phyloP scores from a whole-genome alignment of 352 stramenopile genomes.

The Phytopythium mirpurense region DNA sequence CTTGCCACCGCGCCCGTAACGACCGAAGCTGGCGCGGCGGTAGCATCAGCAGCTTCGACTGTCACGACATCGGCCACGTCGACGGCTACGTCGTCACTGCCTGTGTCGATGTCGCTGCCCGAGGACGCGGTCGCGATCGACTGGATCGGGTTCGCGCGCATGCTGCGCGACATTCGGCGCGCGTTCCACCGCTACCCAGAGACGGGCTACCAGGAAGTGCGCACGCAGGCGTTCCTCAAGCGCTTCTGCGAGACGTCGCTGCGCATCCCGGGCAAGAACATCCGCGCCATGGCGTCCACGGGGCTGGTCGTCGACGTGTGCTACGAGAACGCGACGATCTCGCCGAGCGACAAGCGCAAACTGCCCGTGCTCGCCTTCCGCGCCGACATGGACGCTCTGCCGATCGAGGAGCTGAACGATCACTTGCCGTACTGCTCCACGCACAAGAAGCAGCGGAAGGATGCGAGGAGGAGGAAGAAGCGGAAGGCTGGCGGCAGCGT shows the following conservation, averaged over 20 bases:
- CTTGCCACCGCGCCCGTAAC: neutral
- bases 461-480: slow-evolving; percentile 64
- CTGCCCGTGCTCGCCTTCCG: slow-evolving; percentile 89
- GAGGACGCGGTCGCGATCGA: slow-evolving; percentile 26
- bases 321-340: slow-evolving; percentile 52
- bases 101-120: neutral
- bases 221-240: slow-evolving; percentile 85
- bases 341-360: slow-evolving; percentile 43
- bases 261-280: slow-evolving; percentile 65
- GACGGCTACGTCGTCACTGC: neutral
- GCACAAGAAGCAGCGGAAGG: slow-evolving; percentile 49
- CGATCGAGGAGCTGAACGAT: slow-evolving; percentile 85
- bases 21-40: neutral
- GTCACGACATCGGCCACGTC: neutral
- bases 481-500: slow-evolving; percentile 25
- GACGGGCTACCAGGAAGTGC: slow-evolving; percentile 88
- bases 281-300: slow-evolving; percentile 72
- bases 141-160: slow-evolving; percentile 65
- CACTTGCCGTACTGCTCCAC: slow-evolving; percentile 77
- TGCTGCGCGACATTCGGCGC: slow-evolving; percentile 75
- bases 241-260: slow-evolving; percentile 79
- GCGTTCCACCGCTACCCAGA: slow-evolving; percentile 89
- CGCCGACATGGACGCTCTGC: slow-evolving; percentile 95
- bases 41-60: neutral
- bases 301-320: slow-evolving; percentile 91